Base-by-base conservation (phyloP, 345 rosid species). In the Brassica nigra region DNA sequence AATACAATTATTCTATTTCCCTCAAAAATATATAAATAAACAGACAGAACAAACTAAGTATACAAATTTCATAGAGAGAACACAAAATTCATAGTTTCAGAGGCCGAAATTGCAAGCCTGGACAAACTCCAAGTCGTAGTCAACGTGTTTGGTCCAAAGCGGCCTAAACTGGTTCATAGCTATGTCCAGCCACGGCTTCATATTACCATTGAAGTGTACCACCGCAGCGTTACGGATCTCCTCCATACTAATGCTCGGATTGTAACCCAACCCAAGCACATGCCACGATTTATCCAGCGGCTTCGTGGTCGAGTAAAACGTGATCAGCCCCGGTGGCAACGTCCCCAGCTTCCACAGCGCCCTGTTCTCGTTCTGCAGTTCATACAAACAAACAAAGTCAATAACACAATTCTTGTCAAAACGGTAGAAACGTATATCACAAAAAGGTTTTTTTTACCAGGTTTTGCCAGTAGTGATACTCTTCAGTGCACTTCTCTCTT, bases 131-230 rank as follows among this genome's bases (percentile, higher is more conserved):
- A 92, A 67, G 6, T 92, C 97, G 33, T 86, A 89, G 83, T 95
- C 99, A 2, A 95, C 99, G 7, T 87, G 86, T 78, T 87, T 92
- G 3, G 91, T 87, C 99, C 99, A 95, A 15, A 92, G 90, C 2
- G 95, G 94, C 70, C 88, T 87, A 78, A 91, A 95, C 84, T 90
- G 97, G 83, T 88, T 92, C 98, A 94, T 92, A 71, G 98, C 97
- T 64, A 92, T 92, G 59, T 94, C 98, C 1, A 94, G 92, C 98
- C 97, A 94, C 2, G 97, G 98, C 90, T 94, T 92, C 97, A 92
- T 92, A 72, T 94, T 94, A 71, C 97, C 98, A 23, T 92, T 94
- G 86, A 92, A 92, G 82, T 92, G 98, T 67, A 94, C 97, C 30
- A 94, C 98, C 0, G 98, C 97, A n/a, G 98, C 98, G 37, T 90